Percentiles rank a stretch among this genome's conserved stretches.
phyloP scores from a whole-genome alignment of 805 yeast genomes.

The Wilhelminamyces savonicus region DNA sequence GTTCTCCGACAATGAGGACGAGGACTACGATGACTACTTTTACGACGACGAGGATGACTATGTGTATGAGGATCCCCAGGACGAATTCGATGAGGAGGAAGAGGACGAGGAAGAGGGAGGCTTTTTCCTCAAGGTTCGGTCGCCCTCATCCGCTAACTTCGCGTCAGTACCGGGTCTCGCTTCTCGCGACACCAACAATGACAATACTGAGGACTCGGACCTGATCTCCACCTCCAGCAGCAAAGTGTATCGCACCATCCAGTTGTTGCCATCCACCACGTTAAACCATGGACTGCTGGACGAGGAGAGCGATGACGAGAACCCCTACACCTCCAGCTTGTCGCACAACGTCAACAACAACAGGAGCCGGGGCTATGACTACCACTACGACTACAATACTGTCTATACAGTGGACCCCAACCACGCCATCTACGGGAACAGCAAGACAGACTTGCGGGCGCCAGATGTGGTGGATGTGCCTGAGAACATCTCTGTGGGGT shows the following conservation, averaged over 20 bases:
- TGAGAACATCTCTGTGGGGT: constrained; percentile 36
- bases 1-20: constrained; percentile 7
- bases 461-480: constrained; percentile 43
- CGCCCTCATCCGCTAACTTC: constrained; percentile 29
- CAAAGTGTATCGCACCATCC: constrained; percentile 51
- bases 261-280: constrained; percentile 78
- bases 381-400: constrained; percentile 73
- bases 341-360: constrained; percentile 69
- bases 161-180: constrained; percentile 7
- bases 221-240: constrained; percentile 24
- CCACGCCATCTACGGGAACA: constrained; percentile 30
- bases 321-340: constrained; percentile 44
- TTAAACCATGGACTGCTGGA: constrained; percentile 68
- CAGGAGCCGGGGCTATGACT: constrained; percentile 62
- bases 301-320: constrained; percentile 55
- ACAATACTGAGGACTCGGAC: constrained; percentile 18
- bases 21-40: constrained; percentile 11
- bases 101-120: constrained; percentile 64
- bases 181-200: constrained; percentile 12
- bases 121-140: constrained; percentile 51
- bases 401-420: constrained; percentile 55
- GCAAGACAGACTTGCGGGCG: constrained; percentile 17
- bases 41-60: constrained; percentile 13
- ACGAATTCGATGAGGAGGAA: constrained; percentile 29
- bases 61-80: constrained; percentile 9